phyloP scores from a whole-genome alignment of 2,329 filamentous ascomycete species.

The Dothidotthia symphoricarpi region DNA sequence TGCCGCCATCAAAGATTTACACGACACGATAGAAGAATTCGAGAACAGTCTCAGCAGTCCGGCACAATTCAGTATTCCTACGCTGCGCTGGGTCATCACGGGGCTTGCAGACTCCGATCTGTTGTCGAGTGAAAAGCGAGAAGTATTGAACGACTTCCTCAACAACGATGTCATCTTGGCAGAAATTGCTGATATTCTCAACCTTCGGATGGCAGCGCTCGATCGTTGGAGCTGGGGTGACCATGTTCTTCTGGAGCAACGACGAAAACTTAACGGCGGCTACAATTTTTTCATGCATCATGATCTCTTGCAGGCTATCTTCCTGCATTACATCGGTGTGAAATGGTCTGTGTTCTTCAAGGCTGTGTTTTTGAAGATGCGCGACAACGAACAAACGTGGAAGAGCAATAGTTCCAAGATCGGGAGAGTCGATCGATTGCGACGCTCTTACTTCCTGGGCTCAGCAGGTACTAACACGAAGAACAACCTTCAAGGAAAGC shows the following conservation, averaged over 20 bases:
- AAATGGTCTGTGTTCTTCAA: constrained; percentile 38
- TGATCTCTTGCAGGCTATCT: constrained; percentile 35
- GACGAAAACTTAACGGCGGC: constrained; percentile 29
- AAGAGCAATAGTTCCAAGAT: constrained; percentile 15
- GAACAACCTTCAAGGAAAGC: constrained; percentile 20
- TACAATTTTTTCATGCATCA: constrained; percentile 34
- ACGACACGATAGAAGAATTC: constrained; percentile 19
- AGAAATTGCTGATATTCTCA: constrained; percentile 35
- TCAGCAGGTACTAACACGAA: not conserved
- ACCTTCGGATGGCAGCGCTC: constrained; percentile 30
- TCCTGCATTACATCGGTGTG: constrained; percentile 34
- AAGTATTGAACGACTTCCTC: constrained; percentile 35
- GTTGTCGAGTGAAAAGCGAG: constrained; percentile 43
- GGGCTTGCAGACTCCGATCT: constrained; percentile 49
- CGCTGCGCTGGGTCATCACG: constrained; percentile 44
- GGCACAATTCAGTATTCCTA: constrained; percentile 33
- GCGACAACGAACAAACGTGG: constrained; percentile 18
- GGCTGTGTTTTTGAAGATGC: constrained; percentile 18
- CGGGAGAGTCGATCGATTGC: constrained; percentile 18
- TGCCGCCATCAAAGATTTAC: constrained; percentile 18
- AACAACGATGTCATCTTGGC: constrained; percentile 31
- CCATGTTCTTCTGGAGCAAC: constrained; percentile 29
- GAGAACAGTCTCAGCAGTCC: constrained; percentile 18
- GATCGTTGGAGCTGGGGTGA: constrained; percentile 33
- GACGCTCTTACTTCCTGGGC: constrained; percentile 30